These are phyloP conservation scores for Hondaea fermentalgiana DNA, from an alignment of 108 stramenopile species.

Conservation along the genomic window DNA sequence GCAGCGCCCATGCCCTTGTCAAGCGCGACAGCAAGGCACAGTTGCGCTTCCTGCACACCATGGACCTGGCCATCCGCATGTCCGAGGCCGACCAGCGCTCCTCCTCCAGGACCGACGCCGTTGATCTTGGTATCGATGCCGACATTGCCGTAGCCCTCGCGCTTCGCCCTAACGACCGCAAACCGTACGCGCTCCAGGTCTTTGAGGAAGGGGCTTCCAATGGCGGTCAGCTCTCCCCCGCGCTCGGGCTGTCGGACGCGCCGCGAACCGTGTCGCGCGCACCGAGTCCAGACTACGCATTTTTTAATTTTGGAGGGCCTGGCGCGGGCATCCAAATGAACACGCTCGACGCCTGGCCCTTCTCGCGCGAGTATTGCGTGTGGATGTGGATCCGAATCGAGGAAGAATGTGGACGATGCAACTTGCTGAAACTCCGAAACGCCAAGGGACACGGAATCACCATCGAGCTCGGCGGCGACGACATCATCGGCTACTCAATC, in stretches of 20 bases:
- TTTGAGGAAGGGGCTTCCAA: background rate
- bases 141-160: background rate
- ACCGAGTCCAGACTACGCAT: background rate
- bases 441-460: background rate
- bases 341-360: background rate
- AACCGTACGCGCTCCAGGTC: background rate
- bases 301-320: background rate
- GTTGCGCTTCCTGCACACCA: background rate
- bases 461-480: background rate
- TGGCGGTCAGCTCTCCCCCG: background rate
- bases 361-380: background rate
- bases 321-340: background rate
- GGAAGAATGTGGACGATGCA: background rate
- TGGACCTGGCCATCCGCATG: background rate
- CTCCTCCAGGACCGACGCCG: background rate
- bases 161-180: background rate
- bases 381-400: slow-evolving; percentile 6
- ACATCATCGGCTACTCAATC: slow-evolving; percentile 2
- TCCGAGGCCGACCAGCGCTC: background rate
- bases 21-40: background rate
- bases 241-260: background rate
- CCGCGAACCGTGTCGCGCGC: background rate
- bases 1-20: background rate
- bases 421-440: background rate
- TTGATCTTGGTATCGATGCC: background rate